These are phyloP conservation scores for Apiospora kogelbergensis DNA, from an alignment of 2,329 filamentous ascomycete species.

Conservation along the genomic window DNA sequence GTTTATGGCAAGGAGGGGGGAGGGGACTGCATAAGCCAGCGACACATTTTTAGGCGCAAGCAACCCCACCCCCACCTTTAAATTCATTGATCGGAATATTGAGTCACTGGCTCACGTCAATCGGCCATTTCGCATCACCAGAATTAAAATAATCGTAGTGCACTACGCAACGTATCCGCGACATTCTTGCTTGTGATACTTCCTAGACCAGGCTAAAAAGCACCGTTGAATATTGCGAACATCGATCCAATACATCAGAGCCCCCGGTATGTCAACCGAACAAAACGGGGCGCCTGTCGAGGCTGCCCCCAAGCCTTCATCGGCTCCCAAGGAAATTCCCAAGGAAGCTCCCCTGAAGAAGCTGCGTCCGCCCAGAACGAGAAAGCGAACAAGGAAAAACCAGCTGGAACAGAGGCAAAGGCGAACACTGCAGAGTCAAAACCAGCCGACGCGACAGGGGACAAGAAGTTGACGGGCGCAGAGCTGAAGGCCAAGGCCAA, in stretches of 20 bases:
- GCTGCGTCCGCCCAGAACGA: constrained; percentile 1
- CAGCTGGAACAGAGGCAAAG: constrained; percentile 19
- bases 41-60: not conserved
- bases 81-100: constrained; percentile 4
- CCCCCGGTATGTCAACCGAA: constrained; percentile 9
- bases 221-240: not conserved
- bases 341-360: not conserved
- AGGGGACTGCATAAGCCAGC: not conserved
- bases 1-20: not conserved
- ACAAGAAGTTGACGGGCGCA: constrained; percentile 65
- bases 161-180: not conserved
- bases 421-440: constrained; percentile 22
- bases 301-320: not conserved
- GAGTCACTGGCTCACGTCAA: constrained; percentile 7
- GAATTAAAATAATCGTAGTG: not conserved
- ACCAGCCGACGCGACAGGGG: constrained; percentile 25
- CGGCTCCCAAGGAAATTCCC: not conserved
- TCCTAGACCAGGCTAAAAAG: not conserved
- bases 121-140: not conserved
- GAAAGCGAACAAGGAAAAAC: not conserved
- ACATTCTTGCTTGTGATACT: not conserved
- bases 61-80: constrained; percentile 5
- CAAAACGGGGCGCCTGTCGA: constrained; percentile 7
- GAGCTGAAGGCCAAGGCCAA: constrained; percentile 88
- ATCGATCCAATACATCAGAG: not conserved